phyloP scores from a whole-genome alignment of 1,139 yeast species.

The Diutina mesorugosa region DNA sequence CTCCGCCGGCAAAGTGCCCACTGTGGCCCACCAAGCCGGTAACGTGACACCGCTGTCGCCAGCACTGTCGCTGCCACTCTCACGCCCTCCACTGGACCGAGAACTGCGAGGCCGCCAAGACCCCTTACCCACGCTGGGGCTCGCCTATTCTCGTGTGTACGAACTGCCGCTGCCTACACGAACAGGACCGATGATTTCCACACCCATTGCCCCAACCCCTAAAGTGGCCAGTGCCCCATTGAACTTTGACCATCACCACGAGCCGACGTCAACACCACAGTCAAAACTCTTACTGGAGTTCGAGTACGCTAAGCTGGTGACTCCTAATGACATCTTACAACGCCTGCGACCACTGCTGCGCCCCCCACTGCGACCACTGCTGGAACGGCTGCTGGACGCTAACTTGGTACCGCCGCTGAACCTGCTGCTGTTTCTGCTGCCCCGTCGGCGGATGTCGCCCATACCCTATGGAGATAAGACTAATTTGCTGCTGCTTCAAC shows the following conservation, averaged over 20 bases:
- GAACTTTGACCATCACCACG: background rate
- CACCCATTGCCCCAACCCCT: background rate
- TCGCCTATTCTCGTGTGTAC: background rate
- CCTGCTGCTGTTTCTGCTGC: conserved; percentile 22
- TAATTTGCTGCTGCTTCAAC: conserved; percentile 43
- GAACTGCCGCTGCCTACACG: background rate
- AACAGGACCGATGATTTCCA: background rate
- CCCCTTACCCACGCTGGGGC: background rate
- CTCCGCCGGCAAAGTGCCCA: background rate
- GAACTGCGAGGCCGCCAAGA: background rate
- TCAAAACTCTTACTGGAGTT: background rate
- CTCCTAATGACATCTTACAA: conserved; percentile 1
- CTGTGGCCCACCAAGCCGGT: background rate
- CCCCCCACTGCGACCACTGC: background rate
- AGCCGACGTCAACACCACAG: background rate
- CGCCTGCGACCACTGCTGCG: background rate
- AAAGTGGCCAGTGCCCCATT: background rate
- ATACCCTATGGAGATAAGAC: conserved; percentile 32
- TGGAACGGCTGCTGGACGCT: background rate
- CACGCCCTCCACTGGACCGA: background rate
- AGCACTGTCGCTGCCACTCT: background rate
- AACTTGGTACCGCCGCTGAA: background rate
- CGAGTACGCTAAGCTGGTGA: conserved; percentile 1
- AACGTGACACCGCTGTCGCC: background rate
- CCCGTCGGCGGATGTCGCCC: conserved; percentile 45